Base-by-base conservation (phyloP, 108 stramenopile species). In the Pinguiococcus pyrenoidosus region DNA sequence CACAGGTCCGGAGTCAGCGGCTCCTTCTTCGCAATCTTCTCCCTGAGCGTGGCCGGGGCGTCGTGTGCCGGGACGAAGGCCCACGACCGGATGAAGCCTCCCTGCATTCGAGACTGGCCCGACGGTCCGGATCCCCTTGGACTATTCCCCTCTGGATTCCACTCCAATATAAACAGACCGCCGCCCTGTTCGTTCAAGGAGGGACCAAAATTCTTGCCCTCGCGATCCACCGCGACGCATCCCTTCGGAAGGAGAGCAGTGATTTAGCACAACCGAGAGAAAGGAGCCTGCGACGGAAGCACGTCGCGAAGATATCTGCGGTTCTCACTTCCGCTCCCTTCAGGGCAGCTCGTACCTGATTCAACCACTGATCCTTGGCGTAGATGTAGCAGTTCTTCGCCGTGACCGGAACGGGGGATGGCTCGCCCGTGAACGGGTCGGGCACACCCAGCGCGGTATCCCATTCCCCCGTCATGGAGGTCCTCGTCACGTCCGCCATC, bases 331-430 rank as follows among this genome's bases (percentile, higher is more conserved):
- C n/a, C n/a, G n/a, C n/a, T n/a, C n/a, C n/a, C n/a, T n/a, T n/a
- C n/a, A n/a, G n/a, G n/a, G n/a, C n/a, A n/a, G n/a, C n/a, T n/a
- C n/a, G n/a, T n/a, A n/a, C 87, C 51, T 88, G 82, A 61, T 88
- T 88, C n/a, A 77, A 61, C 87, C 87, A 88, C 66, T 88, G 87
- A 64, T 88, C 80, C n/a, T 69, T 79, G 29, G 80, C 82, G 62
- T 81, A 82, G 0, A 79, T 79, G 68, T 72, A 84, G 57, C 87
- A 88, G 49, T 88, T 81, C 33, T 69, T 74, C 0, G 78, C 72
- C 43, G 64, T 49, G 43, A 51, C 40, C 16, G 63, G 44, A 16
- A 42, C 29, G 29, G 62, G 76, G 23, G 64, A 51, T 26, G 71
- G 64, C 22, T 73, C 55, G 7, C 74, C 62, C 13, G 80, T 80